These are phyloP conservation scores for Otatea glauca DNA, from an alignment of 176 grass and related monocot genomes.

Conservation along the genomic window DNA sequence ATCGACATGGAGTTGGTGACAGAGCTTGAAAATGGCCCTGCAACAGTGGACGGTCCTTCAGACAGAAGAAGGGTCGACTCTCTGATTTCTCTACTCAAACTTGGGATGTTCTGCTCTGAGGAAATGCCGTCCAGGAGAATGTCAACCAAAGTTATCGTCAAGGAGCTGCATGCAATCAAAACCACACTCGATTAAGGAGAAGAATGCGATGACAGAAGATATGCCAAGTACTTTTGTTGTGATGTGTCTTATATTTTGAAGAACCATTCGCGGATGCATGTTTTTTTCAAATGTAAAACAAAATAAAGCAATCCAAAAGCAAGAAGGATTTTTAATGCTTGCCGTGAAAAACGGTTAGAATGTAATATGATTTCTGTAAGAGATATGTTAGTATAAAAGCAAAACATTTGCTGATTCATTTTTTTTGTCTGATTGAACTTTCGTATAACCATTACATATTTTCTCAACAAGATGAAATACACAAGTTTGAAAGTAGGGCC, in stretches of 20 bases:
- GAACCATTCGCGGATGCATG: not conserved
- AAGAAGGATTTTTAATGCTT: not conserved
- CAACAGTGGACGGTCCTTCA: not conserved
- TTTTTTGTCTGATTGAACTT: too few species aligned
- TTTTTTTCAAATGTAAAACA: not conserved
- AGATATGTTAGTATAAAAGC: too few species aligned
- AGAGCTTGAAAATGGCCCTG: not conserved
- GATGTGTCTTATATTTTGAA: not conserved
- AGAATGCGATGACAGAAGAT: not conserved
- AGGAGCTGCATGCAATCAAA: not conserved
- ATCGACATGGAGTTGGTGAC: not conserved
- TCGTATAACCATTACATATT: too few species aligned
- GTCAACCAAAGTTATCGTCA: constrained; percentile 11
- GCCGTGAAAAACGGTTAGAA: not conserved
- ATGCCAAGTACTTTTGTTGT: not conserved
- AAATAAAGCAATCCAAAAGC: not conserved
- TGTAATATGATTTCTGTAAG: not conserved
- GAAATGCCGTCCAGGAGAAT: not conserved
- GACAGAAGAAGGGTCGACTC: not conserved
- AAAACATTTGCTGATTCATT: too few species aligned
- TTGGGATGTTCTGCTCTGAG: constrained; percentile 25
- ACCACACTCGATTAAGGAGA: not conserved
- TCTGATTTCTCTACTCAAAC: constrained; percentile 5
- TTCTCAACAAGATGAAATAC: too few species aligned
- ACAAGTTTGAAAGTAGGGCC: too few species aligned